Conservation (phyloP, 257 asterid genomes). For the Salvia rosmarinus region DNA sequence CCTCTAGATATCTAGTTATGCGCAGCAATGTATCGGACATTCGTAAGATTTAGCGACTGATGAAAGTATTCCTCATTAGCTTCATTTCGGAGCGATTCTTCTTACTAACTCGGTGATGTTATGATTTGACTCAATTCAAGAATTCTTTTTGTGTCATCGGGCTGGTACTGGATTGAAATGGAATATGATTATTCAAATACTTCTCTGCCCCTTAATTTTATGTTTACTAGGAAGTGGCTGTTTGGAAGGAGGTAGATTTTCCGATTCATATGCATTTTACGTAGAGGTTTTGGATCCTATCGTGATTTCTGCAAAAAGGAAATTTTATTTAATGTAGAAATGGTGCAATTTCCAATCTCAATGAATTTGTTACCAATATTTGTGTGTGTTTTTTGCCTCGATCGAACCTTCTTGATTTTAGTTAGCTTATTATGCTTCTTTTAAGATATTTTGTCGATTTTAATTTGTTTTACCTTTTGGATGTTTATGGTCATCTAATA, state of each 20-base stretch:
- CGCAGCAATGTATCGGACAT: not conserved
- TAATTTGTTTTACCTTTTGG: not conserved
- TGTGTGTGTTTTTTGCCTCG: not conserved
- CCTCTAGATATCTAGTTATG: constrained; percentile 15
- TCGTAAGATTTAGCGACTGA: not conserved
- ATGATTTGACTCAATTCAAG: not conserved
- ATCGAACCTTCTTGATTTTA: not conserved
- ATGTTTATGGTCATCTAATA: not conserved
- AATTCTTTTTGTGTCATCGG: not conserved
- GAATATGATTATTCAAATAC: not conserved
- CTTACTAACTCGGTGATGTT: not conserved
- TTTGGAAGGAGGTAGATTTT: not conserved
- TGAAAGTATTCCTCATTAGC: not conserved
- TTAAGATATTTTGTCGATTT: not conserved
- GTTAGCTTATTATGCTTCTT: not conserved
- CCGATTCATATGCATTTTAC: not conserved
- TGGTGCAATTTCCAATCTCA: not conserved
- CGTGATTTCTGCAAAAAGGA: not conserved
- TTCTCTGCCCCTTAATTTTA: not conserved
- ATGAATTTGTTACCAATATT: not conserved
- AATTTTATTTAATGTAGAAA: not conserved
- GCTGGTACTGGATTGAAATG: not conserved
- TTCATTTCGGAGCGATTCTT: not conserved
- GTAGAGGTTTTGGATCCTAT: not conserved
- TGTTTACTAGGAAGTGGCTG: not conserved